phyloP scores from a whole-genome alignment of 768 basidiomycete species.

The Auricularia auricula-judae region DNA sequence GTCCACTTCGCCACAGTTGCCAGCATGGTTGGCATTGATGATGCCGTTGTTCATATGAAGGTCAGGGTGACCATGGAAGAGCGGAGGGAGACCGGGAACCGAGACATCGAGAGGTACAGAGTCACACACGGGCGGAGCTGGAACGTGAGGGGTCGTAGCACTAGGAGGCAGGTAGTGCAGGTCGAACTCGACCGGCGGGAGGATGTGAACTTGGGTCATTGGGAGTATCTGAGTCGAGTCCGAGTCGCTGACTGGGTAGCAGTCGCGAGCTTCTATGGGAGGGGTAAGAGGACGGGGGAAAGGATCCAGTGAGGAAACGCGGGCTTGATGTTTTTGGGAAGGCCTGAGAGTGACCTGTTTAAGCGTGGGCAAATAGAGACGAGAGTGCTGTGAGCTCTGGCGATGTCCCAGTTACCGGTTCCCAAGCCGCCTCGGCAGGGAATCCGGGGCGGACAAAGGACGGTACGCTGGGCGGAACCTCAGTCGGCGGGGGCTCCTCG shows the following conservation, averaged over 20 bases:
- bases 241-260: not conserved
- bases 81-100: slow-evolving; percentile 55
- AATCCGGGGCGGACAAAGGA: slow-evolving; percentile 1
- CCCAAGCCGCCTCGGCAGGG: not conserved
- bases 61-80: slow-evolving; percentile 58
- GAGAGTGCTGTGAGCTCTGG: not conserved
- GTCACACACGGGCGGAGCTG: not conserved
- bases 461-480: not conserved
- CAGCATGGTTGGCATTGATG: slow-evolving; percentile 38
- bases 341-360: not conserved
- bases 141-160: not conserved
- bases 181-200: slow-evolving; percentile 1
- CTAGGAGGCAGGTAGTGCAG: not conserved
- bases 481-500: not conserved
- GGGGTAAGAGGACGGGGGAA: not conserved
- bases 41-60: slow-evolving; percentile 70
- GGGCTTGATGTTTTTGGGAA: not conserved
- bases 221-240: not conserved
- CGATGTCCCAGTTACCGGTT: not conserved
- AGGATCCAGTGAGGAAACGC: not conserved
- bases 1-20: slow-evolving; percentile 32
- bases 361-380: not conserved
- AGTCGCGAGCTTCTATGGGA: not conserved
- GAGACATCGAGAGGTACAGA: slow-evolving; percentile 23
- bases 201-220: not conserved